These are phyloP conservation scores for Pyrus bretschneideri DNA, from an alignment of 306 rosid genomes.

Conservation along the genomic window DNA sequence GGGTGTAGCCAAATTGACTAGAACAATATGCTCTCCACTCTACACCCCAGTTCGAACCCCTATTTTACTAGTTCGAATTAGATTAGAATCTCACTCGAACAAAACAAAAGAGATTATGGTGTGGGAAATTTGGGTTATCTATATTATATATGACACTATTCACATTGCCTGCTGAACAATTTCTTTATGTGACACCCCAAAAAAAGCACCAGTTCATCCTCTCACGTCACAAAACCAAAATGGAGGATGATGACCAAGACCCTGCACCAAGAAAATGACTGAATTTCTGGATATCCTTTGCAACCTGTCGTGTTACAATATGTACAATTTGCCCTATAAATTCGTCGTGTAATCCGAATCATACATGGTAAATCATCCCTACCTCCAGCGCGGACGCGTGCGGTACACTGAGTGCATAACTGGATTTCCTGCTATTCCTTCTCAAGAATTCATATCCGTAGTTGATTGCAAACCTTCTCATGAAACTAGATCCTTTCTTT, in stretches of 20 bases:
- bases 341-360: constrained; percentile 11
- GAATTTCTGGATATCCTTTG: background rate
- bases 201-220: background rate
- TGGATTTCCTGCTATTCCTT: constrained; percentile 63
- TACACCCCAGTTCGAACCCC: background rate
- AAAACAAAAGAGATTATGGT: background rate
- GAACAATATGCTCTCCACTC: background rate
- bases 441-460: constrained; percentile 78
- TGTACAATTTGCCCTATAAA: constrained; percentile 34
- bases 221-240: constrained; percentile 8
- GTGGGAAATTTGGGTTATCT: no score
- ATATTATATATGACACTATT: no score
- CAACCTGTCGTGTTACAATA: constrained; percentile 9
- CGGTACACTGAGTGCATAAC: constrained; percentile 48
- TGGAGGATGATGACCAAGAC: background rate
- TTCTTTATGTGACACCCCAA: background rate
- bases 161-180: background rate
- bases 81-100: background rate
- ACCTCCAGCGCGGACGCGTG: constrained; percentile 80
- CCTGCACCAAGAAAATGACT: constrained; percentile 1
- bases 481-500: constrained; percentile 62
- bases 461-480: constrained; percentile 58
- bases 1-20: no score
- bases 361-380: constrained; percentile 81
- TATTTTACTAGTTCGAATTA: no score